A percentile compares a stretch with the other conserved stretches of the same genome.
Evolutionary conservation across 495 filamentous ascomycete species (phyloP).

Genomic region (Penicillium cinerascens): DNA sequence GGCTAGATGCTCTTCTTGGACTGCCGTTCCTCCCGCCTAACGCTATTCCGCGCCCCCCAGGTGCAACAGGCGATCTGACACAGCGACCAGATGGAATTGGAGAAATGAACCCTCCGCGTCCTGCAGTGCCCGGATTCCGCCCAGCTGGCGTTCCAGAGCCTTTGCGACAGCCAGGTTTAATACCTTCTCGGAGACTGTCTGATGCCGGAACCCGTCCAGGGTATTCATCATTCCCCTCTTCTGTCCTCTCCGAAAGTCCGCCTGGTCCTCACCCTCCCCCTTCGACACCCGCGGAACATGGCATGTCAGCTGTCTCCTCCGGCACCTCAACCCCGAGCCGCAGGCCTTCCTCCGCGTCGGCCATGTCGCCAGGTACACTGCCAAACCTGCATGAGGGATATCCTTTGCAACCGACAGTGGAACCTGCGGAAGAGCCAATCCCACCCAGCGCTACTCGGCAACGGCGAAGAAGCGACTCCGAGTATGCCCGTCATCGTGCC

Average conservation of each 20-base stretch:
- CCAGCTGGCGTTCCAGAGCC: conserved; percentile 43
- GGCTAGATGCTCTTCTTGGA: conserved; percentile 46
- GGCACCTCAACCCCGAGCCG: conserved; percentile 54
- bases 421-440: conserved; percentile 24
- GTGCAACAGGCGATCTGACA: conserved; percentile 26
- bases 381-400: conserved; percentile 36
- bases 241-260: conserved; percentile 53
- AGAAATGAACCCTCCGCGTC: conserved; percentile 47
- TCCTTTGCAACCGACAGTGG: conserved; percentile 31
- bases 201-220: conserved; percentile 32
- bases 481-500: conserved; percentile 55
- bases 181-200: conserved; percentile 34
- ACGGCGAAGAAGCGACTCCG: conserved; percentile 59
- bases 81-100: conserved; percentile 43
- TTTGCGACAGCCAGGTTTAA: conserved; percentile 38
- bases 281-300: conserved; percentile 64
- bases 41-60: conserved; percentile 42
- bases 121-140: conserved; percentile 45
- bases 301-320: conserved; percentile 54
- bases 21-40: conserved; percentile 60
- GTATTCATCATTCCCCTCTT: conserved; percentile 31
- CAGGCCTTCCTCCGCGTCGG: conserved; percentile 52
- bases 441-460: conserved; percentile 40
- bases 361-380: conserved; percentile 32
- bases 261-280: conserved; percentile 64